Base-by-base conservation (phyloP, 1,139 yeast species). In the Yamadazyma atmosphaerica region DNA sequence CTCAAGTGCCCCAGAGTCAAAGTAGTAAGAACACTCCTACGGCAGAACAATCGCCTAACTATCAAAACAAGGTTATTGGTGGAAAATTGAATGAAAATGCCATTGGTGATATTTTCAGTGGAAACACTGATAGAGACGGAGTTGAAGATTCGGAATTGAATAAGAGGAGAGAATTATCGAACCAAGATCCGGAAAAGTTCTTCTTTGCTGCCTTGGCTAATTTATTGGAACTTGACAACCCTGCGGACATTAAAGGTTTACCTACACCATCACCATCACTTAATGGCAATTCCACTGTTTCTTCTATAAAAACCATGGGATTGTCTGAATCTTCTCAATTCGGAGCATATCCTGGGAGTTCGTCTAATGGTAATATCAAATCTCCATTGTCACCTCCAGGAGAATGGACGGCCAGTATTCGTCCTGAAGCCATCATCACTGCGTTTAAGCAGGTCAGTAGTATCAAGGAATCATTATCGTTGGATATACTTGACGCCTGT, bases 171-270 rank as follows among this genome's bases (percentile, higher is more conserved):
- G 78, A 73, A 36, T 62, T 77, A 37, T 72, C 77, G 1, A 55
- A 55, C 36, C 49, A 55, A 18, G 77, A 78, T 47, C 78, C 82
- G 0, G 71, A 72, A 37, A 61, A 63, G 42, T 78, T 75, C 54
- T 74, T 78, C 52, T 62, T 72, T 38, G 74, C 79, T 0, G 68
- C 81, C 1, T 60, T 78, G 43, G 85, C 78, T 9, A 78, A 78
- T 50, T 59, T 76, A 29, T 59, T 78, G 42, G 77, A 72, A 34
- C 50, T 78, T 33, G 73, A 69, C 17, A 76, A 69, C 17, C 58
- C 64, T 12, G 34, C 40, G 37, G 43, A 45, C 15, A 19, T 32
- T 8, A 42, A 39, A 25, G 45, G 49, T 6, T 46, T 68, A 33
- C 66, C 71, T 9, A 66, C 73, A 0, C 73, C 72, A n/a, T 46